Conservation (phyloP, 805 yeast species). For the Spathaspora passalidarum region DNA sequence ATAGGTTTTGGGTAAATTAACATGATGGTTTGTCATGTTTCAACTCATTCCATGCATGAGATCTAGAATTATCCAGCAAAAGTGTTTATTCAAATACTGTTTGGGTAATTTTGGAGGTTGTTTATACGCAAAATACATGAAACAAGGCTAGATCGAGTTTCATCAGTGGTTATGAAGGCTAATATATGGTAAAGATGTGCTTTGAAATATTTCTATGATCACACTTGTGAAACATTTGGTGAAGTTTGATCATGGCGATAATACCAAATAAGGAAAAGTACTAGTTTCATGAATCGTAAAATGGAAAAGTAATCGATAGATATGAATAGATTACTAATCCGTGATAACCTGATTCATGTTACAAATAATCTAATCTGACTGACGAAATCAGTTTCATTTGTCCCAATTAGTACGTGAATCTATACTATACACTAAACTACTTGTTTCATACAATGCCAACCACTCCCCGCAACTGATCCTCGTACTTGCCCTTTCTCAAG, state of each 20-base stretch:
- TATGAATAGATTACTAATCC: too few species aligned
- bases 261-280: background rate
- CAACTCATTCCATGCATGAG: too few species aligned
- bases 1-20: too few species aligned
- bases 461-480: slow-evolving; percentile 29
- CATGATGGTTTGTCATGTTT: background rate
- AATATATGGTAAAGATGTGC: too few species aligned
- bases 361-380: too few species aligned
- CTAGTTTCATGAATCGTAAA: background rate
- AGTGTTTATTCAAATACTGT: too few species aligned
- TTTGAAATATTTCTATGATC: background rate
- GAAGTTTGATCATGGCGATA: background rate
- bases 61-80: too few species aligned
- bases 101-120: too few species aligned
- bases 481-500: slow-evolving; percentile 57
- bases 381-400: background rate
- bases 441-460: slow-evolving; percentile 2
- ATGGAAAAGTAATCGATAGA: background rate
- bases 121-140: too few species aligned
- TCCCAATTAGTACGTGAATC: slow-evolving; percentile 5
- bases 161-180: too few species aligned
- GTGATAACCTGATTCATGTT: too few species aligned
- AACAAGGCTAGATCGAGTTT: too few species aligned
- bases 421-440: background rate
- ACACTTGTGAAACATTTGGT: background rate